A percentile compares a stretch with the other conserved stretches of the same genome.
Conservation (phyloP, 2,329 filamentous ascomycete genomes). For the Neonectria faginata region DNA sequence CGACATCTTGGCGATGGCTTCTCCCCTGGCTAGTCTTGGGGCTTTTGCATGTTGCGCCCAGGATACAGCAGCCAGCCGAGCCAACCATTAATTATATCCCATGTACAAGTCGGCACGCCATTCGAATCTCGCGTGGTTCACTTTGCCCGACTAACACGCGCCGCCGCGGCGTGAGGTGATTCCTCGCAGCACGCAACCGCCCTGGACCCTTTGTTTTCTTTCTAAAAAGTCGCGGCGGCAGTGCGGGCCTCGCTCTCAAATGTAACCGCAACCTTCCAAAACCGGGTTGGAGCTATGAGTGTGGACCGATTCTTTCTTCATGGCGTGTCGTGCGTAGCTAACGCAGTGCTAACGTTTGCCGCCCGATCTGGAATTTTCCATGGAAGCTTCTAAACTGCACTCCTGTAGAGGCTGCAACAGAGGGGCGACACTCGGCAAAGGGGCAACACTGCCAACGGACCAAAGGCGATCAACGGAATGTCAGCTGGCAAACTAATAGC, state of each 20-base stretch:
- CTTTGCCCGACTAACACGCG: no score
- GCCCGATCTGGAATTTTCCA: background rate
- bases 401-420: background rate
- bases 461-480: background rate
- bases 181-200: background rate
- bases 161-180: background rate
- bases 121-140: background rate
- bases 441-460: background rate
- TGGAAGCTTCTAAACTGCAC: background rate
- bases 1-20: slow-evolving; percentile 11
- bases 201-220: background rate
- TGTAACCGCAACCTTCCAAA: slow-evolving; percentile 28
- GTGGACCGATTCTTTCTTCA: slow-evolving; percentile 11
- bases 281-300: slow-evolving; percentile 16
- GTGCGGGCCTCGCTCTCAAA: slow-evolving; percentile 1
- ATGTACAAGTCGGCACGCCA: background rate
- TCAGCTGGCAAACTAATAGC: background rate
- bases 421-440: background rate
- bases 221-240: background rate
- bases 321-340: slow-evolving; percentile 1
- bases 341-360: no score
- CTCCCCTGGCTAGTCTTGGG: background rate
- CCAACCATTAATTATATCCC: background rate
- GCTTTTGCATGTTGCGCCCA: background rate
- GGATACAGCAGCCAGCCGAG: background rate